These are phyloP conservation scores for Chrysosporium keratinophilum DNA, from an alignment of 2,329 filamentous ascomycete genomes.

Conservation along the genomic window DNA sequence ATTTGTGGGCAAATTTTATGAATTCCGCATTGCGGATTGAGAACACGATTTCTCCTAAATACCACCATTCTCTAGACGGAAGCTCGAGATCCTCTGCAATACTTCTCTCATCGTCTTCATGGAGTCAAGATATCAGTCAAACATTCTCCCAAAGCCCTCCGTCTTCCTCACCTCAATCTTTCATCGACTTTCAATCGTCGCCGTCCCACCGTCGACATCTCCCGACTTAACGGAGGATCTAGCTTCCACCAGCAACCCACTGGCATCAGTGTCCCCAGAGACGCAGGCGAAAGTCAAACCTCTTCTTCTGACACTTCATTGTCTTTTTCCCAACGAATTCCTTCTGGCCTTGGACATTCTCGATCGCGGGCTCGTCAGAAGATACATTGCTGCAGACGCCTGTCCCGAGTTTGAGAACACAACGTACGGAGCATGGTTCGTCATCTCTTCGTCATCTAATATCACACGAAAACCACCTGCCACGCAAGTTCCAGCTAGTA, in stretches of 20 bases:
- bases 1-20: too few relatives aligned
- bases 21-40: too few relatives aligned
- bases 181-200: constrained; percentile 1
- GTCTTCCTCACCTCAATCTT: constrained; percentile 6
- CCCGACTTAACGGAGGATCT: neutral
- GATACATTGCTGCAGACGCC: constrained; percentile 1
- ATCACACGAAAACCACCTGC: constrained; percentile 13
- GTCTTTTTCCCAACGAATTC: constrained; percentile 68
- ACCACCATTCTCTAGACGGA: neutral
- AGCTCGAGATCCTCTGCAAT: neutral
- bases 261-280: constrained; percentile 11
- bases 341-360: constrained; percentile 80
- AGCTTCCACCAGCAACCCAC: constrained; percentile 4
- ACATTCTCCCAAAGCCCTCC: neutral
- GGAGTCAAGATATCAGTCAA: neutral
- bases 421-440: constrained; percentile 45
- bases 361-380: constrained; percentile 61
- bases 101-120: neutral
- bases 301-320: constrained; percentile 69
- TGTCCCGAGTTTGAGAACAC: constrained; percentile 6
- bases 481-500: too few relatives aligned
- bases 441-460: constrained; percentile 46
- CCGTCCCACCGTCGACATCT: neutral
- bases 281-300: constrained; percentile 34
- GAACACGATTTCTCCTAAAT: neutral